Percentiles rank a stretch among this genome's conserved stretches.
phyloP scores from a whole-genome alignment of 1,139 yeast genomes.

The Hyphopichia burtonii region DNA sequence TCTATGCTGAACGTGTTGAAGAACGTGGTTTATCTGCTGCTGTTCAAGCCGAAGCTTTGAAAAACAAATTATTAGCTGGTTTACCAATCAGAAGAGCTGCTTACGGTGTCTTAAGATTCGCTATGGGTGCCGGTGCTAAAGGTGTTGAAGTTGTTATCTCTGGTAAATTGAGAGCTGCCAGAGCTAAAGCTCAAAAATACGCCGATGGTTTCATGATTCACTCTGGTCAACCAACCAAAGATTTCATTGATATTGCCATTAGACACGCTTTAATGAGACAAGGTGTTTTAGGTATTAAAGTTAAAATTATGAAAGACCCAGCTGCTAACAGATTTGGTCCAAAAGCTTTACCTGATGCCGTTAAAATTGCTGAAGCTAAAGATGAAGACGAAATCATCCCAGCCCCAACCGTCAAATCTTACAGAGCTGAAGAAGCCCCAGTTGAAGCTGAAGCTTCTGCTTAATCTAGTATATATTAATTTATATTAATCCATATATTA shows the following conservation, averaged over 20 bases:
- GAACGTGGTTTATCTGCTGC: conserved; percentile 99
- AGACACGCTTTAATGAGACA: conserved; percentile 99
- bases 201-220: conserved; percentile 99
- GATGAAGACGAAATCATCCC: conserved; percentile 81
- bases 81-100: conserved; percentile 99
- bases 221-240: conserved; percentile 99
- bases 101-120: conserved; percentile 99
- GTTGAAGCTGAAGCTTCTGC: conserved; percentile 33
- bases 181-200: conserved; percentile 99
- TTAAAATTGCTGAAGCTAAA: conserved; percentile 91
- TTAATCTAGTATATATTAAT: conserved; percentile 13
- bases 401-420: conserved; percentile 82
- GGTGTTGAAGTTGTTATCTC: conserved; percentile 99
- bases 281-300: conserved; percentile 99
- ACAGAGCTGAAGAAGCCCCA: conserved; percentile 46
- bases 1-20: conserved; percentile 99
- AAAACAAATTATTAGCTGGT: conserved; percentile 97
- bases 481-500: no score
- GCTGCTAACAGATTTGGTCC: conserved; percentile 89
- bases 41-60: conserved; percentile 99
- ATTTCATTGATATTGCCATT: conserved; percentile 97
- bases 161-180: conserved; percentile 99
- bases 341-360: conserved; percentile 93
- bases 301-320: conserved; percentile 99
- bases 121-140: conserved; percentile 99